Evolutionary conservation across 2,329 filamentous ascomycete species (phyloP), one percentile per base, ranked within the genome.

Genomic region (Aureobasidium subglaciale): DNA sequence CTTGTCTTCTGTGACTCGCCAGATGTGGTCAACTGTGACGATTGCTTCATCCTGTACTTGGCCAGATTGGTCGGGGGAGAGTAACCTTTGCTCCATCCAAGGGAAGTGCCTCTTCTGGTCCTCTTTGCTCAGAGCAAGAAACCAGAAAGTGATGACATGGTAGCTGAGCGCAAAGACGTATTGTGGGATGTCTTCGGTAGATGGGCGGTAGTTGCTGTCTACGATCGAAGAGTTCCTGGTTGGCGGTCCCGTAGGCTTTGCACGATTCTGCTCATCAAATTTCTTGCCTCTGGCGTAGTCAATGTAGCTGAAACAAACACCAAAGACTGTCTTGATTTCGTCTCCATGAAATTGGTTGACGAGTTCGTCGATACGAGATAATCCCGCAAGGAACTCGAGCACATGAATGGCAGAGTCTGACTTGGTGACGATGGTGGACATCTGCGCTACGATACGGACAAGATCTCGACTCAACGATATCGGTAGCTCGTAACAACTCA

Each of bases 131-230:
- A 99, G 70, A 1, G 90, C 88, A 62, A 99, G 78, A 68, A 97
- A 99, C 93, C 93, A 99, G 67, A 95, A 96, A 1, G 90, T 87
- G 61, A 99, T 91, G 63, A 96, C 90, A 68, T 97, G 91, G 67
- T 96, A 96, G 8, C 92, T 92, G 52, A 97, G 76, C 1, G 90
- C 88, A 69, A 95, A 93, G 24, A 99, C 89, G 68, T 99, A 99
- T 69, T 93, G 88, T 4, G 91, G 90, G 48, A 96, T 77, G 61
- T 93, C 89, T 59, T 93, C 87, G 7, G 84, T 77, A 59, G 75
- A 38, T 40, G 38, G 46, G 4, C 46, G 56, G 13, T 45, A 35
- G n/a, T 34, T 25, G 25, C 29, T 45, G 3, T 55, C 35, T 10
- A 55, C 38, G 2, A 55, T 16, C 6, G 57, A 46, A 16, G 40